Base-by-base conservation (phyloP, 140 eudicot genomes). In the Senecio squalidus region DNA sequence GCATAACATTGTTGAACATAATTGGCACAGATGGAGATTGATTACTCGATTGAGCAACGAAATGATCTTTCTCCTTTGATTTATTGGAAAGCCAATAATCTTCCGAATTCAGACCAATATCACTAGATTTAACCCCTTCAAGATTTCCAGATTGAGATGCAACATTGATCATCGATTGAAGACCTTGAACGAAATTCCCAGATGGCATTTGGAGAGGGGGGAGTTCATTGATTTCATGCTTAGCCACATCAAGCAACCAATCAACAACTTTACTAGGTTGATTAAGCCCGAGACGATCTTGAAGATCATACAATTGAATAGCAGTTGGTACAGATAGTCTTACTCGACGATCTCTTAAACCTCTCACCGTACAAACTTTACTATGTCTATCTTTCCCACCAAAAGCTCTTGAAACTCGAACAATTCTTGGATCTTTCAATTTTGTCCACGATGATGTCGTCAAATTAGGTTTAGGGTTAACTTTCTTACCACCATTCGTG, bases 371-470 rank as follows among this genome's bases (percentile, higher is more conserved):
- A 60, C 84, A 83, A 36, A 86, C 95, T 44, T 86, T 86, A 81
- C 95, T 86, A 62, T 86, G 95, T 57, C 95, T 52, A 72, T 86
- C 95, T 70, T 86, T 86, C 22, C 95, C 95, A 26, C 95, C 93
- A 21, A 75, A 84, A 11, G 96, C 86, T 55, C 86, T 65, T 0
- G 96, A 84, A 9, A 81, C 96, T 4, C 94, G 81, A 4, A 88
- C 96, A 3, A 88, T 81, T 55, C 94, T 52, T 0, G 94, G 96
- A 67, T 88, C 94, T 62, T 78, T 81, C 29, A 84, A 30, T 41
- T 78, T 78, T 29, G 94, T 72, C 94, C 94, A 88, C 10, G 95
- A 75, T 49, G 91, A 60, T 30, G 87, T 47, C 2, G 72, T 58
- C 27, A 52, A 45, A 26, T 60, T 55, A 52, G 66, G 55, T 24